Base-by-base conservation (phyloP, 2,329 filamentous ascomycete species). In the Arthrinium puccinioides region DNA sequence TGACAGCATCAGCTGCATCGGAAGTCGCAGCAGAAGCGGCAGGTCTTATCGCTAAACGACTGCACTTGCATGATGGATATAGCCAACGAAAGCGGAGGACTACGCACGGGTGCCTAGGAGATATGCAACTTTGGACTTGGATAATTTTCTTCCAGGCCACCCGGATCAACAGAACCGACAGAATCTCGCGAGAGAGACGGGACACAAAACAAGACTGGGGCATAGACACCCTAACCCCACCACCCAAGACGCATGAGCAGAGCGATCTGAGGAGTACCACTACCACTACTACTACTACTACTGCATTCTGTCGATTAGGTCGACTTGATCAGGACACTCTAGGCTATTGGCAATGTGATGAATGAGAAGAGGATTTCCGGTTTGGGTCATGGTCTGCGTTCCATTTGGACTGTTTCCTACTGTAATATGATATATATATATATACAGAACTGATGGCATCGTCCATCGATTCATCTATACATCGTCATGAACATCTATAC, bases 1-100 rank as follows among this genome's bases (percentile, higher is more conserved):
- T 47, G 76, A 81, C 51, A 80, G 76, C 49, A 76, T 81, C 39
- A 79, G 74, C 52, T 75, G 72, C 46, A 65, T 79, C n/a, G 76
- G 74, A 16, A 65, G 53, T 43, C 57, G 62, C 28, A 56, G 55
- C 5, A 44, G 46, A 20, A 42, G 36, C 6, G 19, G 35, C 15
- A 26, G 38, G 29, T 40, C 34, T 7, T 32, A 27, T 14, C 34
- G 31, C 24, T 40, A 33, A 21, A 16, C 18, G 8, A 10, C 10
- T 13, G 7, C 26, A 28, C 10, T 7, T 28, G 13, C 5, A 10
- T 15, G 4, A 16, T 24, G n/a, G n/a, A 21, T 10, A 14, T 8
- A 28, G n/a, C 9, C 6, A 20, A 26, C 5, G 10, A 26, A 14
- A 27, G 18, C n/a, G 11, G 10, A 28, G n/a, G n/a, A n/a, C n/a